phyloP scores from a whole-genome alignment of 352 stramenopile genomes.

The Plasmopara halstedii region DNA sequence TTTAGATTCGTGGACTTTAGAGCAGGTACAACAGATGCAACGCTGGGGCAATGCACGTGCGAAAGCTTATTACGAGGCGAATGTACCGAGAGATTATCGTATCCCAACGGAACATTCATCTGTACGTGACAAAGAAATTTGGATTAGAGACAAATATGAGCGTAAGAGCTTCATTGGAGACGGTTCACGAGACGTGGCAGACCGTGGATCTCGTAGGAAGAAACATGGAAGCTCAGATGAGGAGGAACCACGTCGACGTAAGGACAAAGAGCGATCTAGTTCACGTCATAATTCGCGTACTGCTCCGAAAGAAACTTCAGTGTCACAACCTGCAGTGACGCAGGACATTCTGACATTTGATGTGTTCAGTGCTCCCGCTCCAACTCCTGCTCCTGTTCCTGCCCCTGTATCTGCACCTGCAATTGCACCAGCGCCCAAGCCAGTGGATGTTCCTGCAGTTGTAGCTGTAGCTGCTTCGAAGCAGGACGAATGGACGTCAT shows the following conservation, averaged over 20 bases:
- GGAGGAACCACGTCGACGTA: constrained; percentile 23
- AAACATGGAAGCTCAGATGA: constrained; percentile 40
- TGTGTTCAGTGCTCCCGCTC: constrained; percentile 49
- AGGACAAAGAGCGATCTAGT: constrained; percentile 10
- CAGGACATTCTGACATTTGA: constrained; percentile 72
- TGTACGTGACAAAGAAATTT: constrained; percentile 85
- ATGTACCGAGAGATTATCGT: constrained; percentile 68
- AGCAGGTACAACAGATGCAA: constrained; percentile 89
- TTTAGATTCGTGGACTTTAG: constrained; percentile 90
- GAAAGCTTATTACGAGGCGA: constrained; percentile 88
- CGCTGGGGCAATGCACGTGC: constrained; percentile 84
- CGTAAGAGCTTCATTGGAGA: constrained; percentile 71
- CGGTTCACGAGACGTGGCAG: constrained; percentile 7
- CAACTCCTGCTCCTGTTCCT: too few relatives aligned
- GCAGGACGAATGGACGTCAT: constrained; percentile 73
- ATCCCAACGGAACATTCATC: constrained; percentile 70
- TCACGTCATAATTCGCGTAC: constrained; percentile 29
- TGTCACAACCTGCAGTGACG: constrained; percentile 19
- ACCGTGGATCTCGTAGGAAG: constrained; percentile 23
- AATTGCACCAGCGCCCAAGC: constrained; percentile 7
- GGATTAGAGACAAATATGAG: constrained; percentile 89
- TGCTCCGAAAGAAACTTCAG: constrained; percentile 27
- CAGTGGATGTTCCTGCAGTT: constrained; percentile 15
- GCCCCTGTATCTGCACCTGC: too few relatives aligned
- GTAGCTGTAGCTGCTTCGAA: constrained; percentile 4